Conservation (phyloP, 2,329 filamentous ascomycete species). For the Colletotrichum phormii region DNA sequence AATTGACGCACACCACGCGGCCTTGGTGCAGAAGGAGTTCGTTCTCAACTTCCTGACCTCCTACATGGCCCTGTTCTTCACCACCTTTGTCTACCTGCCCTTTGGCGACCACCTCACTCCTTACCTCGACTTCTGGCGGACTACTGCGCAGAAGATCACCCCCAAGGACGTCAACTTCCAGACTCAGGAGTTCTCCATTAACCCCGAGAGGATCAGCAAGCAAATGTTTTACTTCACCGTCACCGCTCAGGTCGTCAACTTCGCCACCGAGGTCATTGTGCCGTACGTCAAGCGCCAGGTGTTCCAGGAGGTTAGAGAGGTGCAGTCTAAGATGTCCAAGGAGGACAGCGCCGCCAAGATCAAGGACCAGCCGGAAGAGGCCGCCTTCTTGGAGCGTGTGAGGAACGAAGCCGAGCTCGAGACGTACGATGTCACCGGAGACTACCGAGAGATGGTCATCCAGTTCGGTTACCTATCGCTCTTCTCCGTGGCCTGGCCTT, state of each 20-base stretch:
- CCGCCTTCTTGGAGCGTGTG: constrained; percentile 82
- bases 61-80: constrained; percentile 91
- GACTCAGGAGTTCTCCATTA: constrained; percentile 79
- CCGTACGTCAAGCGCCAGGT: constrained; percentile 86
- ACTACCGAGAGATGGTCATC: constrained; percentile 94
- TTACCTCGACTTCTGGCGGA: constrained; percentile 84
- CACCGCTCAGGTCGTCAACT: constrained; percentile 90
- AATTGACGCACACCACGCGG: constrained; percentile 82
- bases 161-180: constrained; percentile 79
- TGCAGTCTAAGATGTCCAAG: constrained; percentile 70
- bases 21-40: constrained; percentile 92
- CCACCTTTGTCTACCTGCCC: constrained; percentile 93
- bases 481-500: constrained; percentile 94
- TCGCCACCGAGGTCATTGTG: constrained; percentile 85
- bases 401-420: constrained; percentile 85
- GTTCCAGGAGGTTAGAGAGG: constrained; percentile 82
- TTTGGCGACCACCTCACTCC: constrained; percentile 88
- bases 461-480: constrained; percentile 88
- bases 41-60: constrained; percentile 97
- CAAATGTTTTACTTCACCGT: constrained; percentile 98
- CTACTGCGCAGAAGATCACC: constrained; percentile 79
- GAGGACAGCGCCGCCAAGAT: constrained; percentile 59
- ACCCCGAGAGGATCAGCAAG: constrained; percentile 83
- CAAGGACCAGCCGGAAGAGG: constrained; percentile 81
- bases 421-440: constrained; percentile 88